Evolutionary conservation across 805 yeast genomes (phyloP).

Genomic region (Cyberlindnera saturnus): DNA sequence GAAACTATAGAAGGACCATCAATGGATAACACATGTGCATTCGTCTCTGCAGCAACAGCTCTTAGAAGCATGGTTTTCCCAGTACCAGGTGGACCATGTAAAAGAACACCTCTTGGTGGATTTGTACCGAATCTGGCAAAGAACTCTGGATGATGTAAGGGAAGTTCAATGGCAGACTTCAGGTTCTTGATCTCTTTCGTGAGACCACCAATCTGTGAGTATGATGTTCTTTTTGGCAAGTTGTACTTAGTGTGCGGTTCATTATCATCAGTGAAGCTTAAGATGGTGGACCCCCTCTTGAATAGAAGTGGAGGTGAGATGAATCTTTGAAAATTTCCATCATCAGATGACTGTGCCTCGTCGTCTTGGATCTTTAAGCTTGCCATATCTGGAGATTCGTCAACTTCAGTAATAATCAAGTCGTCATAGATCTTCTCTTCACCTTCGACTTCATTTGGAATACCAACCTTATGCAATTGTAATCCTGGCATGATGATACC

Average conservation of each 20-base stretch:
- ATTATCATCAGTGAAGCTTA: conserved; percentile 19
- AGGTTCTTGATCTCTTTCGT: conserved; percentile 53
- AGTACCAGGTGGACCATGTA: conserved; percentile 97
- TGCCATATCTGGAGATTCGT: conserved; percentile 33
- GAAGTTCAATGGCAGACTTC: conserved; percentile 67
- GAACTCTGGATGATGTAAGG: conserved; percentile 69
- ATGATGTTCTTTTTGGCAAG: conserved; percentile 39
- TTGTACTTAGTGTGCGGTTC: conserved; percentile 34
- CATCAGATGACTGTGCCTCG: conserved; percentile 8
- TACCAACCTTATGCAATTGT: conserved; percentile 23
- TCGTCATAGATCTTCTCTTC: conserved; percentile 15
- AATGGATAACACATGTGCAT: conserved; percentile 80
- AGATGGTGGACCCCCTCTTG: conserved; percentile 28
- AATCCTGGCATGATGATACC: conserved; percentile 61
- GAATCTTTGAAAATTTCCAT: conserved; percentile 16
- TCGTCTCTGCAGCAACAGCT: conserved; percentile 70
- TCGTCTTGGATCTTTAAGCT: conserved; percentile 28
- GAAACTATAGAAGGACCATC: conserved; percentile 91
- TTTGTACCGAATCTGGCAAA: conserved; percentile 81
- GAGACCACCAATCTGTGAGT: conserved; percentile 73
- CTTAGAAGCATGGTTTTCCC: conserved; percentile 88
- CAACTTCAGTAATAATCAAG: conserved; percentile 22
- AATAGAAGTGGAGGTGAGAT: conserved; percentile 45
- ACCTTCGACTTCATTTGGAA: conserved; percentile 12
- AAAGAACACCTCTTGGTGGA: conserved; percentile 89